A percentile compares a stretch with the other conserved stretches of the same genome.
phyloP scores from a whole-genome alignment of 352 stramenopile genomes.

The Phytophthora nicotianae region DNA sequence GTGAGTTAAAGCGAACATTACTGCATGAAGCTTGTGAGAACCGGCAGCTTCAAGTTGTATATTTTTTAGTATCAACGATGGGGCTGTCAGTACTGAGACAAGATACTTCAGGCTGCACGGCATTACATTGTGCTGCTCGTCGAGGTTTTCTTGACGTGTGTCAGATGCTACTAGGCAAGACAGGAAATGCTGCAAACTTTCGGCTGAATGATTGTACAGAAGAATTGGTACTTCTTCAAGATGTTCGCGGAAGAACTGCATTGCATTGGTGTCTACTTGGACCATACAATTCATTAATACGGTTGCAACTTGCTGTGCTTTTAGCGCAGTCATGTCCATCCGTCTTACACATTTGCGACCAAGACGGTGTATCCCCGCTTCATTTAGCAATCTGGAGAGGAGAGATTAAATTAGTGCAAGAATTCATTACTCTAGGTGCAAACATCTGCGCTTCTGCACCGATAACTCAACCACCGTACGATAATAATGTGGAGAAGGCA shows the following conservation, averaged over 20 bases:
- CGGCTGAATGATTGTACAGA: conserved; percentile 21
- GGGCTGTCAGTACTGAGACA: conserved; percentile 10
- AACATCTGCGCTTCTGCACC: conserved; percentile 27
- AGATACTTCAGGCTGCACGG: conserved; percentile 47
- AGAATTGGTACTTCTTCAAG: conserved; percentile 35
- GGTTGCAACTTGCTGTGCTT: conserved; percentile 27
- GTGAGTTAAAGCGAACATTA: conserved; percentile 42
- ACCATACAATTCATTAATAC: background rate
- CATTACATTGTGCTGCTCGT: conserved; percentile 58
- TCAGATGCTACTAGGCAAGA: conserved; percentile 39
- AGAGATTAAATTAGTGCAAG: conserved; percentile 38
- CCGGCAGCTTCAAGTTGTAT: conserved; percentile 26
- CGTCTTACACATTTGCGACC: conserved; percentile 47
- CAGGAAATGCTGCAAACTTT: background rate
- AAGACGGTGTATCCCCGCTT: conserved; percentile 43
- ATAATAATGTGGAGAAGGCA: conserved; percentile 27
- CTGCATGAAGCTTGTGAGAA: conserved; percentile 63
- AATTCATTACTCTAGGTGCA: conserved; percentile 52
- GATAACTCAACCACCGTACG: background rate
- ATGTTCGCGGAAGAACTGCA: conserved; percentile 51
- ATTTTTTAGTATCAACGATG: conserved; percentile 39
- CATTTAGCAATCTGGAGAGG: conserved; percentile 53
- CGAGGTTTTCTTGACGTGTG: conserved; percentile 49
- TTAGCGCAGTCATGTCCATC: conserved; percentile 35
- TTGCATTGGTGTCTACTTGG: conserved; percentile 55